These are phyloP conservation scores for Aspergillus persii DNA, from an alignment of 2,329 filamentous ascomycete species.

Conservation along the genomic window DNA sequence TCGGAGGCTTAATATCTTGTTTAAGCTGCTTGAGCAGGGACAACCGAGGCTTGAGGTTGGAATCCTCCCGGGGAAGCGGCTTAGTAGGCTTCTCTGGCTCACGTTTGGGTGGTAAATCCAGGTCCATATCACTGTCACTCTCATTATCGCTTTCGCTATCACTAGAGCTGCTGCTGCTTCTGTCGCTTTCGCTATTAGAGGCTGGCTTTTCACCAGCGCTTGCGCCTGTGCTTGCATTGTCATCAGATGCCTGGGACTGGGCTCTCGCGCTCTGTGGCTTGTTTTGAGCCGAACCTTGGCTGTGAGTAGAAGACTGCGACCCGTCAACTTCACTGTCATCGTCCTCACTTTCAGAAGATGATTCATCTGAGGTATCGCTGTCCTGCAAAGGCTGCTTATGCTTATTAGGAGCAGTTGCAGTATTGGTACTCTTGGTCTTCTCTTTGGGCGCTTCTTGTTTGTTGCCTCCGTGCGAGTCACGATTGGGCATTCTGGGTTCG, in stretches of 20 bases:
- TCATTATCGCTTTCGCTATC: conserved; percentile 16
- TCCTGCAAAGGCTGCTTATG: neutral
- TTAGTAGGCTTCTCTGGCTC: neutral
- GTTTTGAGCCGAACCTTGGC: neutral
- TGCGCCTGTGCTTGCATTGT: neutral
- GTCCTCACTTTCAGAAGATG: neutral
- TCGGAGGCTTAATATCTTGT: neutral
- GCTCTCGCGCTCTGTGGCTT: neutral
- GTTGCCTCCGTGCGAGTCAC: neutral
- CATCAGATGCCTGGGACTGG: neutral
- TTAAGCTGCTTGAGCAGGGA: neutral
- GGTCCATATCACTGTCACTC: conserved; percentile 6
- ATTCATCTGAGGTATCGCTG: neutral
- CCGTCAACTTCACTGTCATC: neutral
- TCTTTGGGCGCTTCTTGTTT: neutral
- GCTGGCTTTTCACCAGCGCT: neutral
- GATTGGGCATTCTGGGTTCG: neutral
- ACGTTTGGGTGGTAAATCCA: neutral
- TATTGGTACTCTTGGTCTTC: neutral
- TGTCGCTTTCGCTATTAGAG: conserved; percentile 1
- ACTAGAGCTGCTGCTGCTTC: conserved; percentile 1
- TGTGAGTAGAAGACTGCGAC: neutral
- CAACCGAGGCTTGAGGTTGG: neutral
- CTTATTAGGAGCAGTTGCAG: neutral
- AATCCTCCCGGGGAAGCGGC: neutral